Base-by-base conservation (phyloP, 2,329 filamentous ascomycete genomes). In the Penicillium oxalicum region DNA sequence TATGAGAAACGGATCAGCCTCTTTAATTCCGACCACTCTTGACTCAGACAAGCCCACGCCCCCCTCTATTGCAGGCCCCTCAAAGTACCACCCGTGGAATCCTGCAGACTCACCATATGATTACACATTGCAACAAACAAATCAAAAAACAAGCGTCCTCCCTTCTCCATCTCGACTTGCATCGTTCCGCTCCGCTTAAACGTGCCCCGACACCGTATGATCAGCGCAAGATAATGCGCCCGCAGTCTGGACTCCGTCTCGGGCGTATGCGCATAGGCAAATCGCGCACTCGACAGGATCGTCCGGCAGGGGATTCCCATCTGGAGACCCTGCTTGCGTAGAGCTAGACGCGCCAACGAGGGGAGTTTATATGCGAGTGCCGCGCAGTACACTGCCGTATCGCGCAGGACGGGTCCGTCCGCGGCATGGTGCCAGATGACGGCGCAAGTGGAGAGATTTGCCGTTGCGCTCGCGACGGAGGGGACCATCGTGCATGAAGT, bases 121-220 rank as follows among this genome's bases (percentile, higher is more conserved):
- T 95, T 95, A 71, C 87, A 90, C 71, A 95, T 82, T 13, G 91
- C 89, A 44, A 95, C 91, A 67, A 95, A 96, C 39, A 95, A 76
- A 65, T 95, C 91, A 66, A 95, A 96, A 74, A 95, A 95, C 50
- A 95, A 76, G 63, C 87, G 87, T 46, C 88, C 88, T 27, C 91
- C 91, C 53, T 82, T 81, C 68, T 87, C 87, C 90, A 96, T 95
- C 74, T 95, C 90, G 58, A 88, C 81, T 72, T 95, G 91, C 90
- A 95, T 95, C 3, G 90, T 95, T 47, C 90, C 89, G 70, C 89
- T 95, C 47, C 88, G 80, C 77, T 95, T 95, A 73, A 96, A 95
- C 2, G 88, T 95, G 64, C 81, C 80, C 57, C 91, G 82, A 60
- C 86, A 88, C 56, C 90, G 84, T 65, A 95, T 94, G 70, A 95